Evolutionary conservation across 2,329 filamentous ascomycete genomes (phyloP).

Genomic region (Epichloe glyceriae): DNA sequence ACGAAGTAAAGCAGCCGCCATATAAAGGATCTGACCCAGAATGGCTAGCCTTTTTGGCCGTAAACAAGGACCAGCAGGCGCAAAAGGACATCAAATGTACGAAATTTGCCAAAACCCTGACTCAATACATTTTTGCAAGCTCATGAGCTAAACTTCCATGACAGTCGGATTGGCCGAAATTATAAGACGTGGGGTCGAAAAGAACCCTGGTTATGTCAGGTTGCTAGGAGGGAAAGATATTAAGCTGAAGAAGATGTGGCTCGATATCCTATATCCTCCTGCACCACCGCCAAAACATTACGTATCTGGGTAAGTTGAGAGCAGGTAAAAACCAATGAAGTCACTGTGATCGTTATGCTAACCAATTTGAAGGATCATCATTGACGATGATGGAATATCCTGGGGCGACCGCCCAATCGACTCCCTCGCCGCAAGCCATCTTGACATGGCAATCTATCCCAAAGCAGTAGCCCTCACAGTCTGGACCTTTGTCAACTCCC

Average conservation of each 20-base stretch:
- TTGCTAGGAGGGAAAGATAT: constrained; percentile 33
- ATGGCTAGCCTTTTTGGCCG: constrained; percentile 45
- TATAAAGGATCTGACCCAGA: constrained; percentile 49
- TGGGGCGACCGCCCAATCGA: constrained; percentile 37
- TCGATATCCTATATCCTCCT: constrained; percentile 47
- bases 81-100: constrained; percentile 34
- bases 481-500: constrained; percentile 37
- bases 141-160: background rate
- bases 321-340: constrained; percentile 8
- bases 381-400: constrained; percentile 35
- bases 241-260: constrained; percentile 39
- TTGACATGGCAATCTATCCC: constrained; percentile 40
- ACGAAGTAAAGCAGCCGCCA: constrained; percentile 31
- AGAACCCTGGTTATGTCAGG: constrained; percentile 27
- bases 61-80: constrained; percentile 40
- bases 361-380: constrained; percentile 28
- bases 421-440: constrained; percentile 28
- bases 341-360: constrained; percentile 1
- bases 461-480: constrained; percentile 35
- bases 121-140: background rate
- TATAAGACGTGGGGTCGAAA: constrained; percentile 25
- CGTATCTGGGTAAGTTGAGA: constrained; percentile 39
- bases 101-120: constrained; percentile 8
- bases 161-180: constrained; percentile 20
- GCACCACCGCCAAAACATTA: constrained; percentile 46